Percentiles rank a stretch among this genome's conserved stretches.
These are phyloP conservation scores for Gossypium anomalum DNA, from an alignment of 345 rosid genomes.

Conservation along the genomic window DNA sequence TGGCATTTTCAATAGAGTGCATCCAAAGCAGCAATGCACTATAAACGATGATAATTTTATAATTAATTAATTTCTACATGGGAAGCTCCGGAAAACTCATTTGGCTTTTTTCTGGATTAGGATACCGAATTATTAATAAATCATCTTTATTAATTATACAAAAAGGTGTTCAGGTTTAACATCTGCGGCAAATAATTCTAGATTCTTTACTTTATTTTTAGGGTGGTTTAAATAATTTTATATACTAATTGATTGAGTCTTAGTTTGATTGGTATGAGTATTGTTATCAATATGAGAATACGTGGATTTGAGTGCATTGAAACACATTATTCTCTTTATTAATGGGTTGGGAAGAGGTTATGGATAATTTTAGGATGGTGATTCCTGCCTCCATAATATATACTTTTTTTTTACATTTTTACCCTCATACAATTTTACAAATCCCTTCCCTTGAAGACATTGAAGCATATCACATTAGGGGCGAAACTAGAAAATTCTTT, in stretches of 20 bases:
- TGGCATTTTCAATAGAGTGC: conserved; percentile 11
- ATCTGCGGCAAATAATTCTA: neutral
- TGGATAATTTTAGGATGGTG: no score
- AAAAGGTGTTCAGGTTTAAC: neutral
- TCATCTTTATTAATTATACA: neutral
- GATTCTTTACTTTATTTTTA: neutral
- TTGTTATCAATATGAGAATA: no score
- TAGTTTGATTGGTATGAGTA: rapidly evolving
- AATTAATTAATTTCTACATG: neutral
- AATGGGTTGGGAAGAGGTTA: rapidly evolving
- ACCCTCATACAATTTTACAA: no score
- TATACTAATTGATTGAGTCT: rapidly evolving
- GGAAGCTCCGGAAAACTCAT: conserved; percentile 9
- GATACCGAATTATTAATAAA: neutral
- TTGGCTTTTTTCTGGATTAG: neutral
- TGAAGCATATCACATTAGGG: no score
- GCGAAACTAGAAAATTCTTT: rapidly evolving
- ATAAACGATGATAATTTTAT: neutral
- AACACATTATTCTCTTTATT: no score
- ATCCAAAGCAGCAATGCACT: conserved; percentile 1
- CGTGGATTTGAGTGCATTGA: rapidly evolving
- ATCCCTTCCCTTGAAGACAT: no score
- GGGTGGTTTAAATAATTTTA: no score
- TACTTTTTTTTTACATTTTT: no score
- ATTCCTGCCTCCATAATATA: no score